Base-by-base conservation (phyloP, 768 basidiomycete genomes). In the Hebeloma cylindrosporum region DNA sequence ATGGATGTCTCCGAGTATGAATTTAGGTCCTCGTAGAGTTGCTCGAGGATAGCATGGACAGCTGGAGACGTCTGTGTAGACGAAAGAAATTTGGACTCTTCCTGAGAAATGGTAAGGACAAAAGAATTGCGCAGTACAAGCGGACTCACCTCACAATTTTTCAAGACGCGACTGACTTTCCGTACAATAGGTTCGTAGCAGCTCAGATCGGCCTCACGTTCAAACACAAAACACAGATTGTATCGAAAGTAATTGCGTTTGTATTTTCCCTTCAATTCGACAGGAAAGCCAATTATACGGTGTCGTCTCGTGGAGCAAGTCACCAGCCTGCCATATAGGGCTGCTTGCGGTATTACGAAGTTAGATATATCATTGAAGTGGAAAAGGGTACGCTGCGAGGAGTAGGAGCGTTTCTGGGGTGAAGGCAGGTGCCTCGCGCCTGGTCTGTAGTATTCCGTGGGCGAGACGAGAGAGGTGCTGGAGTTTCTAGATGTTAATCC, bases 1-100 rank as follows among this genome's bases (percentile, higher is more conserved):
- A 99, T 94, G 2, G 89, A 92, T 1, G 95, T 93, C 68, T 97
- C 95, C 1, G 92, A 93, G 67, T 95, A 98, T 6, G 93, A 94
- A 65, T 97, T 98, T 54, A 99, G 69, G 56, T 99, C 96, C 59
- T 97, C 94, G 55, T 93, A 98, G 1, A 99, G 74, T 59, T 97
- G 94, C 65, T 99, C 95, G 16, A 98, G 79, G 40, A 98, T 90
- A 11, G 85, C 79, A 59, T 86, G 79, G 23, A 93, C 78, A 3
- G 81, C 76, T 27, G 77, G 70, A 1, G 83, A 83, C 3, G 82
- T 84, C 32, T 75, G 65, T 0, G 84, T 72, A 7, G 80, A 82
- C 0, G 94, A 95, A 25, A 99, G 73, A 60, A 95, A 96, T 11
- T 72, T 74, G 0, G 92, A 91, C 65, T 98, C 94, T 74, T 93